Evolutionary conservation across 495 filamentous ascomycete species (phyloP), one percentile per base, ranked within the genome.

Genomic region (Aspergillus baeticus): DNA sequence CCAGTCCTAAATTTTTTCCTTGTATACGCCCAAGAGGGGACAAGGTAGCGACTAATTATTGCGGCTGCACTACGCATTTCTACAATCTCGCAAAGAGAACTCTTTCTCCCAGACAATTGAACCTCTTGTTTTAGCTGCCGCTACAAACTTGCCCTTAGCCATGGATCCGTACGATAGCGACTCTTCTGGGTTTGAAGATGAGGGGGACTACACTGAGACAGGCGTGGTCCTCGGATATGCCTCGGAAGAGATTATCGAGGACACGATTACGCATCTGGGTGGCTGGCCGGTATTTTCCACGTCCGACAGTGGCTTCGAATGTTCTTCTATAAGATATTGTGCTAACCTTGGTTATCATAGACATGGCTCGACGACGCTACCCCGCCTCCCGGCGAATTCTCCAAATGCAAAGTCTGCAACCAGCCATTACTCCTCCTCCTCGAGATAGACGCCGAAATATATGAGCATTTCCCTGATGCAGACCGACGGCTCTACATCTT

Each of bases 151-250:
- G 21, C 2, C 33, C 13, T 23, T 20, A 55, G 51, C 56, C 56
- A 97, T 97, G 93, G 84, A 87, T 47, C 75, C 82, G 15, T 90
- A 95, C 66, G 89, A 94, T 61, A 93, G 88, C 66, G 93, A 97
- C 65, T 80, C 78, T 14, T 79, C 78, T 45, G 60, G 59, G 1
- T 59, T 79, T 29, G 90, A 89, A 41, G 83, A 86, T 23, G 81
- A 82, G 34, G 77, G 81, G 33, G 78, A 87, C 57, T 91, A 86
- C 65, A 90, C 86, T 10, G 90, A 92, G 66, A 99, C 94, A 15
- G 88, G 86, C 60, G 91, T 96, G 6, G 83, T 97, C 1, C 84
- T 99, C 20, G 94, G 94, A 15, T 98, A 96, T 68, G 87, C 92
- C 6, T 90, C 90, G 0, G 85, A 84, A 60, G 89, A 94, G 59